phyloP scores from a whole-genome alignment of 2,329 filamentous ascomycete genomes.

The Exophiala mesophila region DNA sequence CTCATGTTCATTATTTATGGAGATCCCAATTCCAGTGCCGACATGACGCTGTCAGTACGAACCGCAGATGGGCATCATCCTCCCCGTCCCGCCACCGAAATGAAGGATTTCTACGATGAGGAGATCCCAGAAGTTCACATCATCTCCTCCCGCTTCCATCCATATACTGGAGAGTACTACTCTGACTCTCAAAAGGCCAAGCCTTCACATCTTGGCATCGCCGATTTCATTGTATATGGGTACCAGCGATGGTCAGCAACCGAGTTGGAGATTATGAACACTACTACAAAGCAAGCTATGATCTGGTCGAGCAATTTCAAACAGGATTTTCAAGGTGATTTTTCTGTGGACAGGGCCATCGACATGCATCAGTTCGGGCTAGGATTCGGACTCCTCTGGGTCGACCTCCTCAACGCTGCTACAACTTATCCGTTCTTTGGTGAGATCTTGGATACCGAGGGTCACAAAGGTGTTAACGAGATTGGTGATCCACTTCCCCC shows the following conservation, averaged over 20 bases:
- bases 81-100: constrained; percentile 16
- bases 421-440: constrained; percentile 23
- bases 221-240: constrained; percentile 23
- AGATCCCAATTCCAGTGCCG: constrained; percentile 17
- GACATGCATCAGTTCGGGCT: constrained; percentile 28
- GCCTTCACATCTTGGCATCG: constrained; percentile 24
- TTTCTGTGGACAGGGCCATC: constrained; percentile 18
- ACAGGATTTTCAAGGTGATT: constrained; percentile 25
- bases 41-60: constrained; percentile 23
- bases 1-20: constrained; percentile 29
- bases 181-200: constrained; percentile 17
- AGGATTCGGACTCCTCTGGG: constrained; percentile 25
- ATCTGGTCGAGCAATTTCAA: constrained; percentile 28
- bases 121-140: constrained; percentile 21
- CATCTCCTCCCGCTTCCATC: constrained; percentile 19
- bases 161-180: constrained; percentile 22
- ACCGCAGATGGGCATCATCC: constrained; percentile 26
- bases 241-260: constrained; percentile 20
- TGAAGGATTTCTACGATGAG: constrained; percentile 20
- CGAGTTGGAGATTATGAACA: constrained; percentile 13
- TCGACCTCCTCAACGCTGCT: constrained; percentile 22
- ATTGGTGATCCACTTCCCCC: constrained; percentile 20
- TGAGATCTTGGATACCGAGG: constrained; percentile 20
- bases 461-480: constrained; percentile 23
- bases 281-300: constrained; percentile 23